A percentile compares a stretch with the other conserved stretches of the same genome.
phyloP scores from a whole-genome alignment of 352 stramenopile species.

The Phytopythium chamaehyphon region DNA sequence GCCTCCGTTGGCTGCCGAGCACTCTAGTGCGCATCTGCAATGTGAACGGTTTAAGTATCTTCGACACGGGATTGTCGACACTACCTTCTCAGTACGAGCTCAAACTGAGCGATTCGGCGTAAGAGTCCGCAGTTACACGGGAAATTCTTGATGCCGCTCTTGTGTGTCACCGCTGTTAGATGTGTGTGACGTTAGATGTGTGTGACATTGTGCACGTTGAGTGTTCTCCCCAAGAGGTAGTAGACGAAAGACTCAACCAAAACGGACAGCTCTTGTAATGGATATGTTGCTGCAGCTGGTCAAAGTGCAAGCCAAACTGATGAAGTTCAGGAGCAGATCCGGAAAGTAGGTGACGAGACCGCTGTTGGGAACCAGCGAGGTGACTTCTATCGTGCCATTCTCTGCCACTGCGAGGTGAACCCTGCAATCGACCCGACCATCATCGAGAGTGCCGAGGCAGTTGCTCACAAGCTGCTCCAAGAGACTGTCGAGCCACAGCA shows the following conservation, averaged over 20 bases:
- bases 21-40: conserved; percentile 39
- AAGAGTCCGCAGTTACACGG: conserved; percentile 53
- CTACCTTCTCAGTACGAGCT: conserved; percentile 58
- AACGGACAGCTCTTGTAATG: conserved; percentile 19
- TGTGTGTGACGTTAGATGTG: too few relatives aligned
- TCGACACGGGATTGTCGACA: conserved; percentile 49
- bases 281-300: conserved; percentile 30
- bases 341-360: conserved; percentile 53
- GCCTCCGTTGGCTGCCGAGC: conserved; percentile 49
- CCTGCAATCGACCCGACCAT: conserved; percentile 71
- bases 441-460: conserved; percentile 63
- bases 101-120: conserved; percentile 43
- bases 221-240: not conserved
- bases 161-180: conserved; percentile 30
- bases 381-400: conserved; percentile 78
- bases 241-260: conserved; percentile 19
- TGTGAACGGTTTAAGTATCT: conserved; percentile 35
- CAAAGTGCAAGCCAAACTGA: conserved; percentile 57
- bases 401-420: conserved; percentile 76
- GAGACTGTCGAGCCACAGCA: conserved; percentile 71
- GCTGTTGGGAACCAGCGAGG: conserved; percentile 54
- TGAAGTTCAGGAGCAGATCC: conserved; percentile 63
- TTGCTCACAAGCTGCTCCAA: conserved; percentile 53
- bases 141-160: conserved; percentile 47
- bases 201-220: conserved; percentile 38